Evolutionary conservation across 352 stramenopile species (phyloP).

Genomic region (Phytophthora rubi): DNA sequence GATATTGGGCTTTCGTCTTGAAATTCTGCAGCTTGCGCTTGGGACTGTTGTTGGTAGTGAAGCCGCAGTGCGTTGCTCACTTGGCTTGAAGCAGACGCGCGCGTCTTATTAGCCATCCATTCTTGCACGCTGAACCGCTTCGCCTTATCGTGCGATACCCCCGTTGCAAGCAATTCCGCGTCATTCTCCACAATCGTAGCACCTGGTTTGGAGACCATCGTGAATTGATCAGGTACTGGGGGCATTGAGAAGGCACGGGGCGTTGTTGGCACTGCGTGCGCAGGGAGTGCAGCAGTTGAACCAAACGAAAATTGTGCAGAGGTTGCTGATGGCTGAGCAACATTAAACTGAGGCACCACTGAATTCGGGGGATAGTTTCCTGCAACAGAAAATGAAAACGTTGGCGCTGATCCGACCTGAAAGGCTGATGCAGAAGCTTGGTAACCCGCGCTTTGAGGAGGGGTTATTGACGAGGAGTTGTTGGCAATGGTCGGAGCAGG

Average conservation of each 20-base stretch:
- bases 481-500: slow-evolving; percentile 3
- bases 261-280: slow-evolving; percentile 2
- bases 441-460: slow-evolving; percentile 10
- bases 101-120: slow-evolving; percentile 74
- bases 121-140: slow-evolving; percentile 74
- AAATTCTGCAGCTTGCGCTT: slow-evolving; percentile 13
- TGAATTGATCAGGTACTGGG: slow-evolving; percentile 12
- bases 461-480: background rate
- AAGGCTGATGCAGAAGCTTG: background rate
- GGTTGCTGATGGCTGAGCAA: slow-evolving; percentile 6
- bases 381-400: slow-evolving; percentile 25
- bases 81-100: slow-evolving; percentile 37
- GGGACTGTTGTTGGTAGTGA: slow-evolving; percentile 32
- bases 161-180: slow-evolving; percentile 55
- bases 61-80: slow-evolving; percentile 24
- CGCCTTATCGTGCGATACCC: slow-evolving; percentile 75
- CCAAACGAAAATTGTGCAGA: slow-evolving; percentile 32
- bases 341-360: background rate
- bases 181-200: slow-evolving; percentile 47
- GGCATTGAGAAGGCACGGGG: slow-evolving; percentile 21
- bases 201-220: slow-evolving; percentile 18
- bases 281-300: slow-evolving; percentile 15
- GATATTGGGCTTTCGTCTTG: background rate
- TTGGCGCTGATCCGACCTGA: background rate
- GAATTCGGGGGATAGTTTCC: slow-evolving; percentile 4